A percentile compares a stretch with the other conserved stretches of the same genome.
These are phyloP conservation scores for Pleurotus sapidus DNA, from an alignment of 768 basidiomycete genomes.

Conservation along the genomic window DNA sequence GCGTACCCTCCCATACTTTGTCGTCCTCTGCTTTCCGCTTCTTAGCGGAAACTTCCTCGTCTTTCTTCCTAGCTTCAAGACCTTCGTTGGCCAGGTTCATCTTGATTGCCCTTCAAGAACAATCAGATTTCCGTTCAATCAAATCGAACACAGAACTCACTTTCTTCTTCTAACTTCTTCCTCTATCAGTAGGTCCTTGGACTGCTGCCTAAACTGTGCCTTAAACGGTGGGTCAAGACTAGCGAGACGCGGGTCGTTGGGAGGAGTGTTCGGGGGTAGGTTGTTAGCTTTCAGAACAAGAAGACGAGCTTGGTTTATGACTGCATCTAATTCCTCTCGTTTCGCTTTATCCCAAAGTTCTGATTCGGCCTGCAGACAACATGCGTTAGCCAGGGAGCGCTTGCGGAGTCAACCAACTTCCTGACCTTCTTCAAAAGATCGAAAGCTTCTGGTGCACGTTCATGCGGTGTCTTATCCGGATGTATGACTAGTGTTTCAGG, in stretches of 20 bases:
- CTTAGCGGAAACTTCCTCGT: constrained; percentile 71
- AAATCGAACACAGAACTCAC: constrained; percentile 38
- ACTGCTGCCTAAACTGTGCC: constrained; percentile 61
- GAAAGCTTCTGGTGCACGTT: constrained; percentile 88
- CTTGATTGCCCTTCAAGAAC: constrained; percentile 68
- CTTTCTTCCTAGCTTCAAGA: constrained; percentile 89
- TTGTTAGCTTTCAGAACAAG: constrained; percentile 61
- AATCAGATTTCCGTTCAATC: background rate
- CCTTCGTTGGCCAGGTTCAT: constrained; percentile 92
- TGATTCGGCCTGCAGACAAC: constrained; percentile 65
- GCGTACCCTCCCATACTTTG: constrained; percentile 82
- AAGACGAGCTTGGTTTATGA: constrained; percentile 71
- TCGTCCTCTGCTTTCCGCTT: constrained; percentile 92
- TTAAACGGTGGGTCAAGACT: constrained; percentile 63
- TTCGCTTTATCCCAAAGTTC: constrained; percentile 78
- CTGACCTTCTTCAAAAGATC: constrained; percentile 89
- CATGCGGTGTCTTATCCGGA: constrained; percentile 94
- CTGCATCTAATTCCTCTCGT: constrained; percentile 78
- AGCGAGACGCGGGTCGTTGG: constrained; percentile 54
- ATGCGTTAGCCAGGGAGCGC: background rate
- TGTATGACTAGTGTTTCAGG: constrained; percentile 72
- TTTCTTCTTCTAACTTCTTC: constrained; percentile 85
- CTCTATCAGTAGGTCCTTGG: constrained; percentile 85
- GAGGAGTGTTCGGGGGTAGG: constrained; percentile 57
- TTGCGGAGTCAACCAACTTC: background rate